Conservation (phyloP, 306 rosid genomes). For the Fragaria vesca region DNA sequence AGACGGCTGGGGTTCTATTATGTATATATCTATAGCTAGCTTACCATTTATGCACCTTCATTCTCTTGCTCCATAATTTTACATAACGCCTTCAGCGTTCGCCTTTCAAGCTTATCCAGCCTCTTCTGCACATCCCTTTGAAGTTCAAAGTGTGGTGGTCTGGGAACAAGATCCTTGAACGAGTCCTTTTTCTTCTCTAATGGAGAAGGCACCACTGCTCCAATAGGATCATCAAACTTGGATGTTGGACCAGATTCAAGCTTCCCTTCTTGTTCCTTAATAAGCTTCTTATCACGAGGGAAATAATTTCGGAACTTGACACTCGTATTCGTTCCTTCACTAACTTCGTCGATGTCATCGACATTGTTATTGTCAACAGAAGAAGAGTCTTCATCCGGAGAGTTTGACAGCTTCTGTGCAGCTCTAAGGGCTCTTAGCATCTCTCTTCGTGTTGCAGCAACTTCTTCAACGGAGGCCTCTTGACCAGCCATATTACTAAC, state of each 20-base stretch:
- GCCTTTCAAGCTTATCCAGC: constrained; percentile 83
- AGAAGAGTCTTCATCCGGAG: constrained; percentile 45
- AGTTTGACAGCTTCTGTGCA: constrained; percentile 59
- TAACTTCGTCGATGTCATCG: constrained; percentile 20
- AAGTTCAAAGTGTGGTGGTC: constrained; percentile 91
- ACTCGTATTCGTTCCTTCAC: constrained; percentile 36
- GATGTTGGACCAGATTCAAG: constrained; percentile 67
- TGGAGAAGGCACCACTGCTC: constrained; percentile 46
- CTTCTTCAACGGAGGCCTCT: constrained; percentile 56
- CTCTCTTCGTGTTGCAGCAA: constrained; percentile 64
- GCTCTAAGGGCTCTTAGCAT: constrained; percentile 74
- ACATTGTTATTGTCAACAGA: constrained; percentile 25
- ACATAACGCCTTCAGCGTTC: constrained; percentile 75
- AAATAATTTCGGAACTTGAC: constrained; percentile 91
- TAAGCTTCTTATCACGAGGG: constrained; percentile 83
- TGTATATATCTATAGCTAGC: not conserved
- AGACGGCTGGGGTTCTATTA: too few species aligned
- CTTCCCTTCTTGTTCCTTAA: constrained; percentile 53
- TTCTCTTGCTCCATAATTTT: constrained; percentile 48
- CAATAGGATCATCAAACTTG: constrained; percentile 83
- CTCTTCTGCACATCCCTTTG: constrained; percentile 91
- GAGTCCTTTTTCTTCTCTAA: constrained; percentile 57
- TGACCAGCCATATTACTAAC: not conserved
- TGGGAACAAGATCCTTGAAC: constrained; percentile 87
- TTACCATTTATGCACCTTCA: not conserved